Evolutionary conservation across 176 grass and related monocot species (phyloP).

Genomic region (Ampelocalamus luodianensis): DNA sequence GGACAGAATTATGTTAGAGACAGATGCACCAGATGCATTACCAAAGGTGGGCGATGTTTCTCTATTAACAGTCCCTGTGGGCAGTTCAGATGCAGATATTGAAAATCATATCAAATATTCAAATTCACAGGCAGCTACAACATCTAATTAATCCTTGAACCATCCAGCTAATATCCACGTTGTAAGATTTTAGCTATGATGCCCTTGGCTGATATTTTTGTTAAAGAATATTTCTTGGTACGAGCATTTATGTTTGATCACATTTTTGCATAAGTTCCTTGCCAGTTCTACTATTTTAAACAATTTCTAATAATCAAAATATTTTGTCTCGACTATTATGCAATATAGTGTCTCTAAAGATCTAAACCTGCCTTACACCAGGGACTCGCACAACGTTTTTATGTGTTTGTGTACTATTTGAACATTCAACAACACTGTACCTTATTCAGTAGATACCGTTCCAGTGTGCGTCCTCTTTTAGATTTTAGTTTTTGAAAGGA

Average conservation of each 20-base stretch:
- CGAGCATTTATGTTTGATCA: not conserved
- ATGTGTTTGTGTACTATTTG: not conserved
- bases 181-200: conserved; percentile 56
- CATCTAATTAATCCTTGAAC: conserved; percentile 57
- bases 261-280: not conserved
- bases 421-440: not conserved
- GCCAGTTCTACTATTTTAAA: no score
- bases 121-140: not conserved
- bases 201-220: conserved; percentile 27
- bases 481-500: not conserved
- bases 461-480: not conserved
- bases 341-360: not conserved
- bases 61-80: conserved; percentile 53
- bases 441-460: not conserved
- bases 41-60: conserved; percentile 64
- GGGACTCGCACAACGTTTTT: not conserved
- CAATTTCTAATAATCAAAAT: no score
- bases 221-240: conserved; percentile 5
- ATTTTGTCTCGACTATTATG: no score
- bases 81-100: conserved; percentile 35
- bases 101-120: conserved; percentile 30
- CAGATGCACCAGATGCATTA: conserved; percentile 79
- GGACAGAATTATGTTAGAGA: conserved; percentile 88
- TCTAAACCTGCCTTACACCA: not conserved
- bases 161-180: conserved; percentile 81